These are phyloP conservation scores for Citrullus colocynthis DNA, from an alignment of 306 rosid species.

Conservation along the genomic window DNA sequence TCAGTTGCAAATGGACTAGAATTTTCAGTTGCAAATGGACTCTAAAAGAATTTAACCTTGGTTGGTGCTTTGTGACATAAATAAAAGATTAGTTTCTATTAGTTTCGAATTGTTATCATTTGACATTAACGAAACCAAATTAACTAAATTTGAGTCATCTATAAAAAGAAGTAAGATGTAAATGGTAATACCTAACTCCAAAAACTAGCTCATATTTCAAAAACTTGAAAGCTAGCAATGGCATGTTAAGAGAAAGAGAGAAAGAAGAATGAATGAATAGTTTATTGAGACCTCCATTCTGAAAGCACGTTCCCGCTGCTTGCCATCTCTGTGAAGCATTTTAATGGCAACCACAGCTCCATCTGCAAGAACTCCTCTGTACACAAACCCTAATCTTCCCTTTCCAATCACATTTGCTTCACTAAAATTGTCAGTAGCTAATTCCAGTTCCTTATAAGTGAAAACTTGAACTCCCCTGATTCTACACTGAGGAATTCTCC, in stretches of 20 bases:
- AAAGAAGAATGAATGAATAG: constrained; percentile 26
- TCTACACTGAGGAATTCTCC: constrained; percentile 28
- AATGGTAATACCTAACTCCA: background rate
- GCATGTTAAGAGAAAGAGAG: background rate
- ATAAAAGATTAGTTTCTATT: too few species aligned
- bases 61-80: too few species aligned
- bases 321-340: constrained; percentile 50
- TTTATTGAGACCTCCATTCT: constrained; percentile 59
- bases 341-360: constrained; percentile 77
- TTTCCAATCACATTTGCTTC: constrained; percentile 56
- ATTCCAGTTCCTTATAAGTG: constrained; percentile 70
- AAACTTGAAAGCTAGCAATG: background rate
- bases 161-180: too few species aligned
- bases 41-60: too few species aligned
- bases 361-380: constrained; percentile 64
- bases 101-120: too few species aligned
- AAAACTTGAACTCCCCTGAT: constrained; percentile 70
- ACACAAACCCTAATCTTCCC: constrained; percentile 58
- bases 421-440: constrained; percentile 51
- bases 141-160: too few species aligned
- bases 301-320: constrained; percentile 93
- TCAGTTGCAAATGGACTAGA: too few species aligned
- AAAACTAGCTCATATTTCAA: background rate
- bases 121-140: too few species aligned
- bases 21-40: too few species aligned